phyloP scores from a whole-genome alignment of 208 protist genomes.

The Leishmania aethiopica region DNA sequence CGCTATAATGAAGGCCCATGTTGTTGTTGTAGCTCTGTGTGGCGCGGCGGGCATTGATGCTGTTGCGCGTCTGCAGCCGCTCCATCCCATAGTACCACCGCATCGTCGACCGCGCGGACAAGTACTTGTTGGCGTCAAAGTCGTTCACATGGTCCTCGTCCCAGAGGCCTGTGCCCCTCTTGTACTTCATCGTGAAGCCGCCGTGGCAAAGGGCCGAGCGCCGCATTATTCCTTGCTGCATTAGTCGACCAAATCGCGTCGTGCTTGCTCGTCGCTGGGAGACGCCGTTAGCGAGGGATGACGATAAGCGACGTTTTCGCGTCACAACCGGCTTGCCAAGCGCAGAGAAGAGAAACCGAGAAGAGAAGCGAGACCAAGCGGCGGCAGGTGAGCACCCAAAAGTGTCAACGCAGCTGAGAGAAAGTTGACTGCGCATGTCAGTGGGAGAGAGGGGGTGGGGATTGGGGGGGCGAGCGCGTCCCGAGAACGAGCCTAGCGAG shows the following conservation, averaged over 20 bases:
- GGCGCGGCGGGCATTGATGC: slow-evolving; percentile 53
- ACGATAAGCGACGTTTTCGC: background rate
- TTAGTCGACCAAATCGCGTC: background rate
- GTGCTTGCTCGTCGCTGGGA: background rate
- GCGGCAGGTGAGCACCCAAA: background rate
- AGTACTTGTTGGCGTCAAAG: slow-evolving; percentile 78
- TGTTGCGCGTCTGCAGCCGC: slow-evolving; percentile 68
- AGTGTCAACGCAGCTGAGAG: background rate
- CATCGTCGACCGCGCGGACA: slow-evolving; percentile 79
- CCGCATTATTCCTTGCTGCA: slow-evolving; percentile 32
- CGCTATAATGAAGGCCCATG: slow-evolving; percentile 85
- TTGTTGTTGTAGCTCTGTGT: slow-evolving; percentile 91
- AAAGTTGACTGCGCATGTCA: background rate
- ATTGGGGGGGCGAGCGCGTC: background rate
- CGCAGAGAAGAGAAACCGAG: background rate
- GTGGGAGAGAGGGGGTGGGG: too few species aligned
- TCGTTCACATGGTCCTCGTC: slow-evolving; percentile 93
- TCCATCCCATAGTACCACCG: slow-evolving; percentile 90
- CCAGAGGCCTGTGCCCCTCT: slow-evolving; percentile 82
- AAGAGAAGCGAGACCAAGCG: background rate
- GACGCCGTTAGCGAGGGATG: background rate
- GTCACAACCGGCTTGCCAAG: background rate
- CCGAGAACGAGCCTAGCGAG: background rate
- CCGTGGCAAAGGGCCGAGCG: slow-evolving; percentile 31
- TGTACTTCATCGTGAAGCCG: slow-evolving; percentile 91